Percentiles rank a stretch among this genome's conserved stretches.
phyloP scores from a whole-genome alignment of 805 yeast genomes.

The Suhomyces xylopsoci region DNA sequence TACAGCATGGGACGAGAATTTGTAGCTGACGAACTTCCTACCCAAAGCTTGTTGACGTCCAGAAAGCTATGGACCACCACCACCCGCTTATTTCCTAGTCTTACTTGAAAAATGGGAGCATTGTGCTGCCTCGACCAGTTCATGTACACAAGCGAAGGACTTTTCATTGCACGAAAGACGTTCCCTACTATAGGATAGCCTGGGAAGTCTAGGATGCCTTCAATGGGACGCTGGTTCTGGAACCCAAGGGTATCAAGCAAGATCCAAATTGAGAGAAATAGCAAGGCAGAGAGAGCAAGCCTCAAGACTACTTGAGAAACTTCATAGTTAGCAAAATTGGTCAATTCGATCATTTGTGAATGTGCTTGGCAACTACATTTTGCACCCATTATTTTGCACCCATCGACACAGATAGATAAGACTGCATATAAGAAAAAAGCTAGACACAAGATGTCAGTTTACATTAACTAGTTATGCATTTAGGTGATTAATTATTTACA shows the following conservation, averaged over 20 bases:
- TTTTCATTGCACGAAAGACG: constrained; percentile 38
- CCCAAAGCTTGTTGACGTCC: constrained; percentile 54
- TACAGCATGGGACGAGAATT: constrained; percentile 65
- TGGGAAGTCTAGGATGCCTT: constrained; percentile 42
- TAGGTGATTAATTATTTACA: not conserved
- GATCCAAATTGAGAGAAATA: not conserved
- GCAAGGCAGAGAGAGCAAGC: not conserved
- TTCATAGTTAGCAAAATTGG: not conserved
- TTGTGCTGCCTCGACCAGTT: constrained; percentile 45
- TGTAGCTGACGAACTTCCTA: constrained; percentile 43
- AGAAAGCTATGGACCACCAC: constrained; percentile 67
- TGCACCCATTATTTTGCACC: constrained; percentile 1
- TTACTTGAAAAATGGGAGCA: constrained; percentile 52
- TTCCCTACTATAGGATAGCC: constrained; percentile 54
- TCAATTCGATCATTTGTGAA: not conserved
- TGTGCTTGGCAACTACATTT: not conserved
- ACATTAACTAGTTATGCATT: too few relatives aligned
- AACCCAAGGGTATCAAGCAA: not conserved
- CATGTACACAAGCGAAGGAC: constrained; percentile 50
- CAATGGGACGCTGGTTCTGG: constrained; percentile 15
- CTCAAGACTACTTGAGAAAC: not conserved
- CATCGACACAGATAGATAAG: not conserved
- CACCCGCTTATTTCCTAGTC: constrained; percentile 55
- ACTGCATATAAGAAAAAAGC: not conserved
- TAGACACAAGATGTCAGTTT: not conserved